A percentile compares a stretch with the other conserved stretches of the same genome.
phyloP scores from a whole-genome alignment of 164 flowering plant species.

The Cinnamomum micranthum region DNA sequence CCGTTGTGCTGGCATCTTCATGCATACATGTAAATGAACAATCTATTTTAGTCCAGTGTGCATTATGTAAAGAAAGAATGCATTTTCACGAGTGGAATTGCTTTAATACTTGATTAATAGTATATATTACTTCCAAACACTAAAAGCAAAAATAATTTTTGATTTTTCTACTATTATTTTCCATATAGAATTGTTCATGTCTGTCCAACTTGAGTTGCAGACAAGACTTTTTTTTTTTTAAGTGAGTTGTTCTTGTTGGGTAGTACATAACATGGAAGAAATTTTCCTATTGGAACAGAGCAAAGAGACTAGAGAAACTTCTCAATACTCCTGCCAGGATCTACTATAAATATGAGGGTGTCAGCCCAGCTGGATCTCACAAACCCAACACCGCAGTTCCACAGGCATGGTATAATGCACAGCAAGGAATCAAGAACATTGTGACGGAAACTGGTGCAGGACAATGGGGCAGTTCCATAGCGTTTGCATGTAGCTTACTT shows the following conservation, averaged over 20 bases:
- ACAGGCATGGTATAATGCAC: conserved; percentile 89
- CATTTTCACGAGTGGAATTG: background rate
- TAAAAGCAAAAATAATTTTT: too few species aligned
- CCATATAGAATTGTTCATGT: too few species aligned
- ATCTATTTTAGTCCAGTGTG: background rate
- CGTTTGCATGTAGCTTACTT: conserved; percentile 81
- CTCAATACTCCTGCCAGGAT: conserved; percentile 92
- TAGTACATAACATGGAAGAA: conserved; percentile 1
- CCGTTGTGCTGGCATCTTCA: too few species aligned
- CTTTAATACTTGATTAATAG: too few species aligned
- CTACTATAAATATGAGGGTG: conserved; percentile 96
- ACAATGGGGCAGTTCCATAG: conserved; percentile 93
- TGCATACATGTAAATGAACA: too few species aligned
- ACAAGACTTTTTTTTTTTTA: background rate
- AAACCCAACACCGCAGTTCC: conserved; percentile 96
- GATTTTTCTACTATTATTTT: too few species aligned
- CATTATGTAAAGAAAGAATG: background rate
- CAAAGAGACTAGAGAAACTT: conserved; percentile 90
- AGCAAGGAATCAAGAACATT: conserved; percentile 72
- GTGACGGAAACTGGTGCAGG: conserved; percentile 99
- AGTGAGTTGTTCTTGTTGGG: background rate
- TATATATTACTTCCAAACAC: too few species aligned
- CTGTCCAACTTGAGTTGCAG: too few species aligned
- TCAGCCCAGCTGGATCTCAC: conserved; percentile 96
- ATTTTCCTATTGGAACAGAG: conserved; percentile 42